Evolutionary conservation across 371 early-diverging fungal species (phyloP), one percentile per base, ranked within the genome.

Genomic region (Mortierella sp.): DNA sequence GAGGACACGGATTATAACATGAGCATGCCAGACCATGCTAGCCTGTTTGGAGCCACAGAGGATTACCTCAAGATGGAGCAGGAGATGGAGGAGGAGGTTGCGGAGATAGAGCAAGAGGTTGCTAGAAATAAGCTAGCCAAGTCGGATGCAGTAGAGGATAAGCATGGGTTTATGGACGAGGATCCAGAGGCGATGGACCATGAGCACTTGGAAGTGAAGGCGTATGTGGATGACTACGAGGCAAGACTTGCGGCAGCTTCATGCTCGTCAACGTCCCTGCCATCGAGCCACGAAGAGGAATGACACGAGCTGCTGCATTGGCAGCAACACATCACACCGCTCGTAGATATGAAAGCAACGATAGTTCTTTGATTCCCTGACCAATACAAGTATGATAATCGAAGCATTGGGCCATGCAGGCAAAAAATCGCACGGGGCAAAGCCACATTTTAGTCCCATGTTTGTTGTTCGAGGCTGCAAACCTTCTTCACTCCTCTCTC

Each of bases 161-260:
- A 58, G 50, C 30, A 54, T 30, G 18, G 48, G 23, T 64, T 64
- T 46, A 71, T 71, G 71, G 71, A 71, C 24, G 71, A 71, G 27
- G 71, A 60, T 34, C 28, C 28, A 14, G 54, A 42, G 23, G 13
- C 30, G 31, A 50, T 52, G 26, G 71, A 70, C 6, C 64, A 71
- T n/a, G 71, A 64, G 45, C 64, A 70, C 30, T 19, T 64, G 48
- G 71, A 58, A 6, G 71, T 70, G 19, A 70, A 64, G 59, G 64
- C 48, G 0, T 70, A 70, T 59, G 71, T 59, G 28, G 70, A 69
- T 23, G 60, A 58, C 3, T 70, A 70, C n/a, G 71, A 70, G 14
- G 64, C 71, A 4, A 46, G 64, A 10, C 54, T 70, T 31, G 68
- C 61, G 23, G 68, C 62, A 21, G 62, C 46, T n/a, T 61, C 68